These are phyloP conservation scores for Candida maesae DNA, from an alignment of 805 yeast species.

Conservation along the genomic window DNA sequence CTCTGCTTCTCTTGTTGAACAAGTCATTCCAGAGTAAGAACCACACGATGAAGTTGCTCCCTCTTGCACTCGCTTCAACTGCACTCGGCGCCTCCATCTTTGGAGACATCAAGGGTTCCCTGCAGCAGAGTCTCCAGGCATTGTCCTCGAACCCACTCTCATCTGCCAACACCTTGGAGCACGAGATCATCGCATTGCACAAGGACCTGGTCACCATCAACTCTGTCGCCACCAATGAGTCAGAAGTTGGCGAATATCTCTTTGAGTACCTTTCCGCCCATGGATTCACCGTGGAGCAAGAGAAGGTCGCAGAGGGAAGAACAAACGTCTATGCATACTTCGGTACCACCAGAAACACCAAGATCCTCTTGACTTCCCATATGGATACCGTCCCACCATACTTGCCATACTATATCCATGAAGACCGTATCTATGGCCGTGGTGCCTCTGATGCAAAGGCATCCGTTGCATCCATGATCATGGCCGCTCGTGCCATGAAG, in stretches of 20 bases:
- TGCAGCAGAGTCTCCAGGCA: background rate
- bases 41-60: constrained; percentile 11
- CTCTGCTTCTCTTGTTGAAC: too few species aligned
- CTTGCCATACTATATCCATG: constrained; percentile 44
- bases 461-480: constrained; percentile 59
- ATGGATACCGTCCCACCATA: constrained; percentile 73
- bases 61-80: constrained; percentile 7
- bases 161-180: constrained; percentile 8
- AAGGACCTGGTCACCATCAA: constrained; percentile 25
- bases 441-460: constrained; percentile 73
- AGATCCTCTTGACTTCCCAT: constrained; percentile 56
- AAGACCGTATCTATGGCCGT: constrained; percentile 54
- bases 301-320: constrained; percentile 34
- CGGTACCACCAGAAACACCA: constrained; percentile 41
- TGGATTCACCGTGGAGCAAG: constrained; percentile 52
- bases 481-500: constrained; percentile 47
- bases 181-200: constrained; percentile 24
- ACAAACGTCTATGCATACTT: constrained; percentile 55
- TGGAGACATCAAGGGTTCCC: constrained; percentile 4
- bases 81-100: constrained; percentile 12
- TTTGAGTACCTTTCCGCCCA: constrained; percentile 13
- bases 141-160: background rate
- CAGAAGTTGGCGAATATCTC: constrained; percentile 17
- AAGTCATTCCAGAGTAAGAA: too few species aligned
- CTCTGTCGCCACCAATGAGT: constrained; percentile 23